These are phyloP conservation scores for Penicillium aurantiogriseum DNA, from an alignment of 2,329 filamentous ascomycete species.

Conservation along the genomic window DNA sequence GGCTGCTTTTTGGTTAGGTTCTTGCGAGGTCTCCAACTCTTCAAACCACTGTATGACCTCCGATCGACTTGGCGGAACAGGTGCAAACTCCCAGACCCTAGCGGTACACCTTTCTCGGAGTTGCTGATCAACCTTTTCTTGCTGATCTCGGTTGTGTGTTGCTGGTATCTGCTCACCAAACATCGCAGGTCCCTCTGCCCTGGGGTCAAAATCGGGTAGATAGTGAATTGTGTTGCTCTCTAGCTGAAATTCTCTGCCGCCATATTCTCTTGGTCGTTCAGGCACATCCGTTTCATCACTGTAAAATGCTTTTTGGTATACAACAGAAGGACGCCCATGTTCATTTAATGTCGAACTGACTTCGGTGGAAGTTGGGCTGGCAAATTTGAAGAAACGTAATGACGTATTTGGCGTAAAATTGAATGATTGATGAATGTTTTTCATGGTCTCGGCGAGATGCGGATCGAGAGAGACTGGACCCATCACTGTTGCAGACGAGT, in stretches of 20 bases:
- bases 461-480: slow-evolving; percentile 15
- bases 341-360: slow-evolving; percentile 57
- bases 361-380: slow-evolving; percentile 38
- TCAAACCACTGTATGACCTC: slow-evolving; percentile 71
- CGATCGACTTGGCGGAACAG: slow-evolving; percentile 64
- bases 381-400: slow-evolving; percentile 27
- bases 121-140: slow-evolving; percentile 52
- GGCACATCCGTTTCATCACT: slow-evolving; percentile 82
- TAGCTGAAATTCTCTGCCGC: slow-evolving; percentile 78
- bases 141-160: slow-evolving; percentile 51
- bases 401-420: slow-evolving; percentile 22
- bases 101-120: slow-evolving; percentile 61
- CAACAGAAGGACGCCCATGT: slow-evolving; percentile 61
- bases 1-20: slow-evolving; percentile 9
- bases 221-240: slow-evolving; percentile 73
- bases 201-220: slow-evolving; percentile 73
- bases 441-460: slow-evolving; percentile 18
- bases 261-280: slow-evolving; percentile 74
- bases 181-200: slow-evolving; percentile 56
- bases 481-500: slow-evolving; percentile 21
- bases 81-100: slow-evolving; percentile 73
- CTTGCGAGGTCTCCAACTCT: slow-evolving; percentile 28
- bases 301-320: slow-evolving; percentile 86
- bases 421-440: slow-evolving; percentile 32
- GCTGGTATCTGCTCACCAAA: slow-evolving; percentile 53